Percentiles rank a stretch among this genome's conserved stretches.
phyloP scores from a whole-genome alignment of 2,329 filamentous ascomycete species.

The Neofusicoccum kwambonambiense region DNA sequence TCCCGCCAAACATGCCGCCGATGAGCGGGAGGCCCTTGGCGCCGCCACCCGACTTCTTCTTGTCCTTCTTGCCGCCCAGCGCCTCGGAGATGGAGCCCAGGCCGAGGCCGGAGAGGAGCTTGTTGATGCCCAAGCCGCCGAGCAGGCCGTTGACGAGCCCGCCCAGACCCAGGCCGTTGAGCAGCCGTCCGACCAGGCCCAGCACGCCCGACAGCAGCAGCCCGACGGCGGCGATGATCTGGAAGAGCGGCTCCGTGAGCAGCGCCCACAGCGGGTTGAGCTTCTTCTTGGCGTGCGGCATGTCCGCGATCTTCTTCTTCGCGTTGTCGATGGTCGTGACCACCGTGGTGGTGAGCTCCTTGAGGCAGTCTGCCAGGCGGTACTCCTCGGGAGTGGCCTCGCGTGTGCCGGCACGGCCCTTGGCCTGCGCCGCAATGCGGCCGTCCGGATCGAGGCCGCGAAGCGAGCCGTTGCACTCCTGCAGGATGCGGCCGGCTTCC shows the following conservation, averaged over 20 bases:
- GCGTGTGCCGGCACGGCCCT: conserved; percentile 71
- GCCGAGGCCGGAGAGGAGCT: conserved; percentile 72
- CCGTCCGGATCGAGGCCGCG: conserved; percentile 88
- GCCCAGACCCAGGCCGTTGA: conserved; percentile 79
- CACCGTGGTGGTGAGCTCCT: conserved; percentile 80
- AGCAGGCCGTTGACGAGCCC: conserved; percentile 77
- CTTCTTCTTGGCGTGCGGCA: conserved; percentile 94
- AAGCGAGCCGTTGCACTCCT: conserved; percentile 82
- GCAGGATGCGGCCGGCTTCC: conserved; percentile 76
- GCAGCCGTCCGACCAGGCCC: conserved; percentile 75
- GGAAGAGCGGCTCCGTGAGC: conserved; percentile 80
- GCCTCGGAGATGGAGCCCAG: conserved; percentile 52
- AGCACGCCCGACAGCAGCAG: conserved; percentile 79
- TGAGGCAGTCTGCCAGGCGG: conserved; percentile 77
- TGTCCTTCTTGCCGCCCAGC: conserved; percentile 56
- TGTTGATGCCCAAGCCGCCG: conserved; percentile 72
- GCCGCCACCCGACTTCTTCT: conserved; percentile 49
- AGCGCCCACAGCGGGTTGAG: conserved; percentile 87
- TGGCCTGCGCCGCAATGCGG: conserved; percentile 78
- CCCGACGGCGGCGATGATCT: conserved; percentile 88
- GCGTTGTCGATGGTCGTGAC: conserved; percentile 81
- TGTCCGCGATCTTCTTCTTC: conserved; percentile 83
- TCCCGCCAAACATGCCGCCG: conserved; percentile 49
- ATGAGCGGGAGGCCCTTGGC: conserved; percentile 45
- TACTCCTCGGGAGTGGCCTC: conserved; percentile 83